A percentile compares a stretch with the other conserved stretches of the same genome.
phyloP scores from a whole-genome alignment of 2,329 filamentous ascomycete species.

The Penicillium capsulatum region DNA sequence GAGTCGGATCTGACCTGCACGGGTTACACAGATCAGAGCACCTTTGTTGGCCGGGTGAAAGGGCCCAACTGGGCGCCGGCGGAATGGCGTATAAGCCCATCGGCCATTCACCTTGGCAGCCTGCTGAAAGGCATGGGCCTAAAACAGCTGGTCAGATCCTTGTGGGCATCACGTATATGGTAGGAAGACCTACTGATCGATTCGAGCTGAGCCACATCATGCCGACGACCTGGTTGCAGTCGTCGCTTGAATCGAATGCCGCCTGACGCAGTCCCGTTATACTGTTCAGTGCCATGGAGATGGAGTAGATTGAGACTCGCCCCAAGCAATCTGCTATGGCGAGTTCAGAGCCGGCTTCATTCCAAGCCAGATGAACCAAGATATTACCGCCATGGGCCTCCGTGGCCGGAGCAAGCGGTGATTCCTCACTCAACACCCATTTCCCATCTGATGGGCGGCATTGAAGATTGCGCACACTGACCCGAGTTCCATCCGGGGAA shows the following conservation, averaged over 20 bases:
- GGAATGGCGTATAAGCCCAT: conserved; percentile 67
- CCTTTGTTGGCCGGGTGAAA: conserved; percentile 65
- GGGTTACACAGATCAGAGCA: conserved; percentile 71
- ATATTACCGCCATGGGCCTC: conserved; percentile 60
- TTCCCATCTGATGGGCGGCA: conserved; percentile 64
- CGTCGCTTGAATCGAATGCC: conserved; percentile 65
- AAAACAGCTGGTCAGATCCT: conserved; percentile 1
- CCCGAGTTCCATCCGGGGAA: conserved; percentile 62
- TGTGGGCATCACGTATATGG: conserved; percentile 2
- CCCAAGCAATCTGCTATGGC: conserved; percentile 78
- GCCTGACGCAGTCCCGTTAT: conserved; percentile 60
- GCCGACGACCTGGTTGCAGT: conserved; percentile 73
- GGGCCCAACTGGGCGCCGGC: conserved; percentile 64
- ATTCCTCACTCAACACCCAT: conserved; percentile 75
- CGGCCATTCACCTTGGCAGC: conserved; percentile 58
- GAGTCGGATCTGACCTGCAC: conserved; percentile 68
- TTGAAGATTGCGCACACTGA: conserved; percentile 70
- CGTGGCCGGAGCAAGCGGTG: conserved; percentile 57
- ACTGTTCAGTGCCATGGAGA: conserved; percentile 69
- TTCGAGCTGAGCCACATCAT: conserved; percentile 75
- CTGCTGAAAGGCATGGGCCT: conserved; percentile 50
- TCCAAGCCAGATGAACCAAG: conserved; percentile 80
- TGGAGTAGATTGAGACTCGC: conserved; percentile 68
- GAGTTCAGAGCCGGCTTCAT: conserved; percentile 70
- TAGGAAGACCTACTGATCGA: conserved; percentile 39